These are phyloP conservation scores for Naganishia liquefaciens DNA, from an alignment of 1,284 basidiomycete species.

Conservation along the genomic window DNA sequence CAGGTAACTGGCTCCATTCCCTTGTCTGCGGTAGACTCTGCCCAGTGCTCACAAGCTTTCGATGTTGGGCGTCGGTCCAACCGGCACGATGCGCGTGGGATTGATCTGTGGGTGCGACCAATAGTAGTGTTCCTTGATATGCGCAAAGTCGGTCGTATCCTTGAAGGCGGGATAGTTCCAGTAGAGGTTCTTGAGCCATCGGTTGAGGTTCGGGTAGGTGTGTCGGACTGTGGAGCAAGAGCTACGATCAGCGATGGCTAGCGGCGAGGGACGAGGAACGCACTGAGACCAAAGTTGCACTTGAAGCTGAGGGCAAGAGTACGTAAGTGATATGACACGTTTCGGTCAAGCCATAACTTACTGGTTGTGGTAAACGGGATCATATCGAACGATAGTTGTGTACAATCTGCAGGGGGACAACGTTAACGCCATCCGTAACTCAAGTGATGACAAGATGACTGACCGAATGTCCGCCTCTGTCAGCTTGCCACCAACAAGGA, in stretches of 20 bases:
- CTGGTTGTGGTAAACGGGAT: slow-evolving; percentile 75
- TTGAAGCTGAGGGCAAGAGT: slow-evolving; percentile 84
- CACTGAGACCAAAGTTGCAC: slow-evolving; percentile 74
- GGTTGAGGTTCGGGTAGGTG: slow-evolving; percentile 59
- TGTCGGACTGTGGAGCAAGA: slow-evolving; percentile 53
- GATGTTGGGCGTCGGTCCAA: slow-evolving; percentile 71
- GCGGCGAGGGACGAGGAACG: slow-evolving; percentile 27
- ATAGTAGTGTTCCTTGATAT: slow-evolving; percentile 84
- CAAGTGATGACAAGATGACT: slow-evolving; percentile 31
- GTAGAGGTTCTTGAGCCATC: slow-evolving; percentile 84
- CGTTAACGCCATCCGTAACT: background rate
- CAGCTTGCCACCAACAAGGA: slow-evolving; percentile 74
- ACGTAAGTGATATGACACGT: slow-evolving; percentile 40
- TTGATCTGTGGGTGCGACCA: slow-evolving; percentile 65
- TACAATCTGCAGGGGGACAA: slow-evolving; percentile 62
- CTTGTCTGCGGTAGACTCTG: too few species aligned
- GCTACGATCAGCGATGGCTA: background rate
- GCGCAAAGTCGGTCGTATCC: slow-evolving; percentile 81
- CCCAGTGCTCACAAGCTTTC: slow-evolving; percentile 54
- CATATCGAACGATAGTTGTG: slow-evolving; percentile 81
- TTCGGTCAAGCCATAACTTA: background rate
- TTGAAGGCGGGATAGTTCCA: slow-evolving; percentile 89
- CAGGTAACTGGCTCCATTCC: too few species aligned
- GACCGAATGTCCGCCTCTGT: slow-evolving; percentile 82
- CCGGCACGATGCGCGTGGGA: slow-evolving; percentile 70